Conservation (phyloP, 495 filamentous ascomycete genomes). For the Aspergillus biplanus region DNA sequence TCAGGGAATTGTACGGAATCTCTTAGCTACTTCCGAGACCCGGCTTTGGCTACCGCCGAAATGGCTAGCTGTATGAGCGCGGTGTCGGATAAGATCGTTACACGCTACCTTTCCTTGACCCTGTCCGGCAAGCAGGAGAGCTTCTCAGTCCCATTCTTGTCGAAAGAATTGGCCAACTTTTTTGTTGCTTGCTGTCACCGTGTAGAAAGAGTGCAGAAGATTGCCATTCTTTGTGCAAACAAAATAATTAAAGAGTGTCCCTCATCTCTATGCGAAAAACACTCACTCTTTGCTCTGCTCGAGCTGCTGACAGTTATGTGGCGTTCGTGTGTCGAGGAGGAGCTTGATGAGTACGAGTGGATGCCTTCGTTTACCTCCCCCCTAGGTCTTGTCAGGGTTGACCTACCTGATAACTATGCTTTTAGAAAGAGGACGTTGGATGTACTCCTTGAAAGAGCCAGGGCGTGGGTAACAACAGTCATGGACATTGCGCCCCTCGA, state of each 20-base stretch:
- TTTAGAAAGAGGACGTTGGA: conserved; percentile 78
- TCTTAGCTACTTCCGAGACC: conserved; percentile 89
- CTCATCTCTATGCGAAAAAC: conserved; percentile 85
- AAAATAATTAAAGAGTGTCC: conserved; percentile 82
- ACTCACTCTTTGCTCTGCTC: conserved; percentile 86
- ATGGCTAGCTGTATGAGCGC: conserved; percentile 87
- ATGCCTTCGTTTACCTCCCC: conserved; percentile 75
- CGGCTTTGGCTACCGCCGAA: conserved; percentile 74
- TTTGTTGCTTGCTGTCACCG: conserved; percentile 90
- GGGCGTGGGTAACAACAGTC: conserved; percentile 73
- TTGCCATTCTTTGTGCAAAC: conserved; percentile 79
- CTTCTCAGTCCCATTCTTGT: conserved; percentile 84
- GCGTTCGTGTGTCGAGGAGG: conserved; percentile 88
- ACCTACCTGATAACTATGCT: conserved; percentile 86
- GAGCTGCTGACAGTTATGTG: conserved; percentile 93
- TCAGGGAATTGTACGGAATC: conserved; percentile 86
- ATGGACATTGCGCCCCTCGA: conserved; percentile 90
- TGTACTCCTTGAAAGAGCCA: conserved; percentile 76
- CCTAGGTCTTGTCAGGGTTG: conserved; percentile 75
- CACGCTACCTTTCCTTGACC: conserved; percentile 72
- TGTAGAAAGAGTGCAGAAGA: conserved; percentile 83
- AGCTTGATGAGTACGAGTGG: conserved; percentile 91
- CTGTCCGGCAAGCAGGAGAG: conserved; percentile 68
- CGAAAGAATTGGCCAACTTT: conserved; percentile 80
- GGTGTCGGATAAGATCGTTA: conserved; percentile 73